These are phyloP conservation scores for Schizosaccharomyces octosporus DNA, from an alignment of 805 yeast genomes.

Conservation along the genomic window DNA sequence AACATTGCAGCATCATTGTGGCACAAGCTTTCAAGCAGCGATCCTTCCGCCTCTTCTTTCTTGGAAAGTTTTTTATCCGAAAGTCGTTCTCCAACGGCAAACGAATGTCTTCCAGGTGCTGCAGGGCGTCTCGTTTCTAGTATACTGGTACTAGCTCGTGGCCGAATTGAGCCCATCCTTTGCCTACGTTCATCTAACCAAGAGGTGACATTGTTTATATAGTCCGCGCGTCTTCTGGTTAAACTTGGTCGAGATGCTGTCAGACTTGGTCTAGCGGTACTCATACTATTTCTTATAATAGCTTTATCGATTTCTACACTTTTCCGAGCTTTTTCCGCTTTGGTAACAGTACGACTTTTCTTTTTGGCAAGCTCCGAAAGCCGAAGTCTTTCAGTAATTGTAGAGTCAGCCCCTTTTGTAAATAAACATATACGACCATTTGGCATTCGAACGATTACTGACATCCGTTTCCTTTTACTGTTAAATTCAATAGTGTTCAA, in stretches of 20 bases:
- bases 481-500: conserved; percentile 68
- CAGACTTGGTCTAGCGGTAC: neutral
- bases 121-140: neutral
- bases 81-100: conserved; percentile 3
- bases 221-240: neutral
- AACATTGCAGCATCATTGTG: conserved; percentile 51
- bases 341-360: conserved; percentile 41
- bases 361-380: conserved; percentile 31
- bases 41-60: neutral
- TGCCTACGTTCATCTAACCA: neutral
- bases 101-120: conserved; percentile 2
- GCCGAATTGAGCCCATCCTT: neutral
- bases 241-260: neutral
- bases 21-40: conserved; percentile 28
- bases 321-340: conserved; percentile 35
- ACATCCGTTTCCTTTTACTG: conserved; percentile 80
- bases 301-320: conserved; percentile 55
- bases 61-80: neutral
- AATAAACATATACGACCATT: conserved; percentile 48
- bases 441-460: conserved; percentile 57
- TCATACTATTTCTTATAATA: conserved; percentile 22
- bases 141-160: neutral
- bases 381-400: conserved; percentile 51
- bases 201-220: neutral
- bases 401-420: conserved; percentile 90